Evolutionary conservation across 768 basidiomycete genomes (phyloP).

Genomic region (Clitopilus hobsonii): DNA sequence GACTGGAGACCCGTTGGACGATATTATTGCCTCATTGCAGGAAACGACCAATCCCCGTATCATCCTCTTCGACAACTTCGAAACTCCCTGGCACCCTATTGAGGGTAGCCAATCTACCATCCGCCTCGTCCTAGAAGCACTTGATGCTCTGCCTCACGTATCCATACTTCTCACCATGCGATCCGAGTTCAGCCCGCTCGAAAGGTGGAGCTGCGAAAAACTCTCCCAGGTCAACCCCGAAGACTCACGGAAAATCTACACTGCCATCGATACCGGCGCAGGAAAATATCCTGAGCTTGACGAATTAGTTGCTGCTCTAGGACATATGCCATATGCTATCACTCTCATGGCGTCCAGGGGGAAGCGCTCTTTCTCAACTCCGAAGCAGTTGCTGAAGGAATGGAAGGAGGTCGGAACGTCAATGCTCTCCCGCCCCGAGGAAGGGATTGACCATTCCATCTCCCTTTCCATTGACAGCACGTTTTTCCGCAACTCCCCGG

Average conservation of each 20-base stretch:
- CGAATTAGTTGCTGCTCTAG: conserved; percentile 17
- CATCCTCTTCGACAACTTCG: conserved; percentile 35
- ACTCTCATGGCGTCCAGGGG: conserved; percentile 25
- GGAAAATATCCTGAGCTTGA: conserved; percentile 16
- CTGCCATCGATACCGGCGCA: conserved; percentile 14
- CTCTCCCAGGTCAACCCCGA: conserved; percentile 11
- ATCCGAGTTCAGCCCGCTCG: conserved; percentile 19
- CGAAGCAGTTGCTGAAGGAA: conserved; percentile 1
- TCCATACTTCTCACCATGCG: conserved; percentile 30
- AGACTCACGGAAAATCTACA: conserved; percentile 17
- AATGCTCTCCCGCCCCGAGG: conserved; percentile 1
- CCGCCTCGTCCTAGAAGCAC: conserved; percentile 16
- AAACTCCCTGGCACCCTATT: conserved; percentile 30
- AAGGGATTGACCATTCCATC: conserved; percentile 8
- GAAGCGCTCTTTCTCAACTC: background rate
- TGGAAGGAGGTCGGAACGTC: conserved; percentile 2
- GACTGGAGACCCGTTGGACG: conserved; percentile 12
- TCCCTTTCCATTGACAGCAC: conserved; percentile 4
- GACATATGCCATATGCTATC: conserved; percentile 26
- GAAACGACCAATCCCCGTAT: conserved; percentile 18
- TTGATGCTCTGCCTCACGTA: conserved; percentile 20
- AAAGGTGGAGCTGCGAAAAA: conserved; percentile 15
- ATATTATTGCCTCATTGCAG: conserved; percentile 18
- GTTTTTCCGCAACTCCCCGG: conserved; percentile 4
- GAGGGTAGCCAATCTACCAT: conserved; percentile 14